A percentile compares a stretch with the other conserved stretches of the same genome.
Evolutionary conservation across 345 rosid genomes (phyloP).

Genomic region (Sapria himalayana): DNA sequence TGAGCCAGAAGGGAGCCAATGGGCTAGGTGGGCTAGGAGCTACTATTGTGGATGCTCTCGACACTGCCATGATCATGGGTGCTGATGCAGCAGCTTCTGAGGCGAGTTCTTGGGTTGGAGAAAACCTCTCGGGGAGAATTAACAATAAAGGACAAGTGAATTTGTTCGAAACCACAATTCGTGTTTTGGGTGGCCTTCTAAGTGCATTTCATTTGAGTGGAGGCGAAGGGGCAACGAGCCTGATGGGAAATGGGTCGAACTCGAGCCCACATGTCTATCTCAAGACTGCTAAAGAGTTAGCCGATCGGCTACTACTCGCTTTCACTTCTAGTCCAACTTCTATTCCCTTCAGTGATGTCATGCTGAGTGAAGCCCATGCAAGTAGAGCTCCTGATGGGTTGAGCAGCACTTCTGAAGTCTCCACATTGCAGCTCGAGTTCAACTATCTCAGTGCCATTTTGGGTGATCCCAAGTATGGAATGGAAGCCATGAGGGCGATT

Average conservation of each 20-base stretch:
- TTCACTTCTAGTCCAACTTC: slow-evolving; percentile 70
- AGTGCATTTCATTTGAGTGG: slow-evolving; percentile 96
- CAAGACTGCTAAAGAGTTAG: slow-evolving; percentile 56
- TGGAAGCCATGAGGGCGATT: slow-evolving; percentile 83
- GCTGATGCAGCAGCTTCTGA: slow-evolving; percentile 55
- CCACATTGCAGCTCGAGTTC: slow-evolving; percentile 87
- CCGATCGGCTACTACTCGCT: slow-evolving; percentile 75
- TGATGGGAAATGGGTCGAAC: slow-evolving; percentile 32
- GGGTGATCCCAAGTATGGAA: slow-evolving; percentile 74
- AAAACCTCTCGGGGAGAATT: slow-evolving; percentile 58
- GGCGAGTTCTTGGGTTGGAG: slow-evolving; percentile 75
- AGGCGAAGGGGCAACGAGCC: slow-evolving; percentile 34
- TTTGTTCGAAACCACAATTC: slow-evolving; percentile 92
- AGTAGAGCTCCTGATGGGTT: slow-evolving; percentile 76
- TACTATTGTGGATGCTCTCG: slow-evolving; percentile 87
- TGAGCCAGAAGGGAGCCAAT: slow-evolving; percentile 49
- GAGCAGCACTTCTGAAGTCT: slow-evolving; percentile 88
- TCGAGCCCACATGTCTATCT: slow-evolving; percentile 61
- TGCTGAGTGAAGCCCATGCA: slow-evolving; percentile 51
- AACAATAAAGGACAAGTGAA: slow-evolving; percentile 82
- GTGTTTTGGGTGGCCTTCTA: slow-evolving; percentile 87
- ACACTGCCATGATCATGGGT: slow-evolving; percentile 96
- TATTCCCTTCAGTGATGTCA: slow-evolving; percentile 67
- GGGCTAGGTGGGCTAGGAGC: slow-evolving; percentile 98
- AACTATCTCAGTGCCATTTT: slow-evolving; percentile 72